These are phyloP conservation scores for Penicillium antarcticum DNA, from an alignment of 495 filamentous ascomycete genomes.

Conservation along the genomic window DNA sequence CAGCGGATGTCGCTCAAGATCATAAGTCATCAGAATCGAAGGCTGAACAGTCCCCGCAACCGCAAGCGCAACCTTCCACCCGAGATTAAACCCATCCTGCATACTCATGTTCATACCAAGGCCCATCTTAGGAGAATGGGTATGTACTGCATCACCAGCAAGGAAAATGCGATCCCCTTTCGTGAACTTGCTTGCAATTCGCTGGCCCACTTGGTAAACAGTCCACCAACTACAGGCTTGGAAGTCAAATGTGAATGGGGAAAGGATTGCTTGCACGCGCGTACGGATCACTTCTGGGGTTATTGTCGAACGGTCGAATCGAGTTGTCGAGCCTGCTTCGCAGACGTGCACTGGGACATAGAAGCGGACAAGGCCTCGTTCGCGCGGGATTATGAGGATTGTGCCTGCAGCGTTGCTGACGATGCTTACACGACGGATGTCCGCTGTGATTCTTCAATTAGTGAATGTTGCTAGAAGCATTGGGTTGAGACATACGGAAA, in stretches of 20 bases:
- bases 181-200: slow-evolving; percentile 64
- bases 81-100: slow-evolving; percentile 74
- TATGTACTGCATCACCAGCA: slow-evolving; percentile 79
- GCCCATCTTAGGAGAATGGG: slow-evolving; percentile 79
- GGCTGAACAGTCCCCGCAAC: slow-evolving; percentile 54
- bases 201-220: slow-evolving; percentile 64
- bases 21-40: slow-evolving; percentile 65
- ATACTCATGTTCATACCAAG: slow-evolving; percentile 86
- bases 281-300: slow-evolving; percentile 56
- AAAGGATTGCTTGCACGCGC: slow-evolving; percentile 57
- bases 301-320: slow-evolving; percentile 53
- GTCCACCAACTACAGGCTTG: slow-evolving; percentile 59
- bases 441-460: slow-evolving; percentile 30
- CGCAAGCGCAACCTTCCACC: slow-evolving; percentile 75
- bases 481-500: slow-evolving; percentile 44
- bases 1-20: slow-evolving; percentile 64
- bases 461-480: neutral
- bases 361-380: slow-evolving; percentile 62
- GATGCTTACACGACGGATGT: slow-evolving; percentile 59
- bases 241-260: slow-evolving; percentile 60
- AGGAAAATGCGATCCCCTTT: slow-evolving; percentile 69
- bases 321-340: slow-evolving; percentile 4
- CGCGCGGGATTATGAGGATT: slow-evolving; percentile 66
- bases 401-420: slow-evolving; percentile 59
- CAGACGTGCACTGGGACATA: slow-evolving; percentile 61